Conservation (phyloP, 108 stramenopile genomes). For the Cyclotella atomus region DNA sequence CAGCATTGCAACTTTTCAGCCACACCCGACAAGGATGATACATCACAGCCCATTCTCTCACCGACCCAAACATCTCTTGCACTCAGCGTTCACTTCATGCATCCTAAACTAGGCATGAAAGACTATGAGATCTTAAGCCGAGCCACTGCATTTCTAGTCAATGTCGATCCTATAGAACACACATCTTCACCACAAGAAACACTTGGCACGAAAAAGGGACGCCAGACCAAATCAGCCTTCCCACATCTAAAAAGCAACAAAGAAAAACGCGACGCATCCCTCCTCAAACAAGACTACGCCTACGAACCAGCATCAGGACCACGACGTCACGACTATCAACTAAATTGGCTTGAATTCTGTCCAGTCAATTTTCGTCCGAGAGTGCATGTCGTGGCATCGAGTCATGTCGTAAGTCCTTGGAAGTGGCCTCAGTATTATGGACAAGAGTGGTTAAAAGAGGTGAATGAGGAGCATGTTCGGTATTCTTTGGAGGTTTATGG, state of each 20-base stretch:
- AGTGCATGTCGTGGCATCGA: conserved; percentile 78
- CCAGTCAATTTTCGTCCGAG: conserved; percentile 69
- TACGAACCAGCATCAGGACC: conserved; percentile 71
- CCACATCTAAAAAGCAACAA: conserved; percentile 33
- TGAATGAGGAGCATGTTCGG: conserved; percentile 63
- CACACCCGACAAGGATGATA: not conserved
- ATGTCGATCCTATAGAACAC: conserved; percentile 68
- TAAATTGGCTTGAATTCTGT: conserved; percentile 86
- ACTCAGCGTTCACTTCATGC: conserved; percentile 82
- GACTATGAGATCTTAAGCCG: conserved; percentile 87
- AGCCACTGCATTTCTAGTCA: conserved; percentile 76
- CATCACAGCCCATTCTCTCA: conserved; percentile 8
- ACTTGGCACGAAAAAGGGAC: conserved; percentile 35
- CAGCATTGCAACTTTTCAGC: conserved; percentile 16
- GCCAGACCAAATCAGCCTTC: conserved; percentile 46
- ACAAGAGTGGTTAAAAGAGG: conserved; percentile 75
- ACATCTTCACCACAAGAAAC: not conserved
- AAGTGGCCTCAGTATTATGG: conserved; percentile 87
- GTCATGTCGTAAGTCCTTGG: conserved; percentile 85
- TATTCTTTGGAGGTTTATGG: conserved; percentile 62
- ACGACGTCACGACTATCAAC: conserved; percentile 53
- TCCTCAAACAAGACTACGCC: conserved; percentile 54
- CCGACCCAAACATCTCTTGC: conserved; percentile 63
- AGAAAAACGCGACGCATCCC: conserved; percentile 40
- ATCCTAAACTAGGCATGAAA: conserved; percentile 85